Base-by-base conservation (phyloP, 441 rosid genomes). In the Breynia disticha region DNA sequence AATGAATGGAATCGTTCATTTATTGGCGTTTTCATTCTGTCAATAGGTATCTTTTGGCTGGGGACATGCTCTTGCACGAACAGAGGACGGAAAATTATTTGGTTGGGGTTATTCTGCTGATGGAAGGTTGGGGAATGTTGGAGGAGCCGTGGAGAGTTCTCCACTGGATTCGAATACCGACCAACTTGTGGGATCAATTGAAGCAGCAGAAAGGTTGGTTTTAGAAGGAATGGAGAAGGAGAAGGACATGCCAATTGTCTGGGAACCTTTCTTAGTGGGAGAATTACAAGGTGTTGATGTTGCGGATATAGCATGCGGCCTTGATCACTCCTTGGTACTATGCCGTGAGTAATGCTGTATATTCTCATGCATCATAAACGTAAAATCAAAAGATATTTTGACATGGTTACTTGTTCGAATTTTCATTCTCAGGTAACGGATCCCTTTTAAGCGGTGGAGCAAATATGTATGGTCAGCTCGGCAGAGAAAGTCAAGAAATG, bases 81-180 rank as follows among this genome's bases (percentile, higher is more conserved):
- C 87, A 18, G 68, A 69, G 38, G 95, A 86, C 37, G 90, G 93
- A 19, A 83, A 76, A 45, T 67, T 89, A 54, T 89, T 79, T 56
- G 95, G 90, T 14, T 93, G 98, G 97, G 98, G 96, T 65, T 93
- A 86, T 75, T 83, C 73, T 19, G 96, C 98, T 22, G 93, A 93
- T 73, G 97, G 93, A 49, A 67, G 93, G 69, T 55, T 89, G 43
- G 97, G 97, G 54, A 83, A 73, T 61, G 70, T 77, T 0, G 80
- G 80, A 8, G 67, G 75, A 54, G 41, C 67, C 44, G 68, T 70
- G 60, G 79, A 75, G 68, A 64, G 46, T 1, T 83, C 95, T 64
- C 59, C 62, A 5, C 68, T 85, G 14, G 95, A 83, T 67, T 77
- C 85, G 12, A 14, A 52, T 44, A 48, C 64, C 7, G 50, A 44